A percentile compares a stretch with the other conserved stretches of the same genome.
These are phyloP conservation scores for Leucocoprinus leucothites DNA, from an alignment of 768 basidiomycete genomes.

Conservation along the genomic window DNA sequence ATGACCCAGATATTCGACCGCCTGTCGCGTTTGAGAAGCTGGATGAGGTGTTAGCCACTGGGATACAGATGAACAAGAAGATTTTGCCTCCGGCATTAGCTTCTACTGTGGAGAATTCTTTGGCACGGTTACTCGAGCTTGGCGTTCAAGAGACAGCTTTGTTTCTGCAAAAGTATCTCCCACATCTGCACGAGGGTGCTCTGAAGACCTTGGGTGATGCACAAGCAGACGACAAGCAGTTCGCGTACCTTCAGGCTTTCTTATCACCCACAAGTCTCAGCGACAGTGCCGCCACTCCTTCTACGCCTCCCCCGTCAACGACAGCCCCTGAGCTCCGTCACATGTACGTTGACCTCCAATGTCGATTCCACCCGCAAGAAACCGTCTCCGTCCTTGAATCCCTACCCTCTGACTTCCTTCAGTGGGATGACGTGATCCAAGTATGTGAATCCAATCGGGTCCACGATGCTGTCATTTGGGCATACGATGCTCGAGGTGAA, in stretches of 20 bases:
- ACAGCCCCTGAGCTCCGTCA: conserved; percentile 50
- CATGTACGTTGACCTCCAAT: conserved; percentile 71
- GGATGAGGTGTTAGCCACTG: conserved; percentile 54
- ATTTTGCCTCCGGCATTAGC: conserved; percentile 54
- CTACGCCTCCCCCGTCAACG: conserved; percentile 34
- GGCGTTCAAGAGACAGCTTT: conserved; percentile 67
- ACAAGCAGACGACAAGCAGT: conserved; percentile 48
- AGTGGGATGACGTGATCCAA: conserved; percentile 50
- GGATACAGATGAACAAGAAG: conserved; percentile 45
- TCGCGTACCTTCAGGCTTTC: conserved; percentile 75
- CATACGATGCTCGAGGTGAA: conserved; percentile 59
- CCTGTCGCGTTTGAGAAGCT: conserved; percentile 65
- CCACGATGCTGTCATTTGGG: conserved; percentile 83
- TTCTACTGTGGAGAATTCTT: conserved; percentile 48
- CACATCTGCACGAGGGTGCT: conserved; percentile 63
- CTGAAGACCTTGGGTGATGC: conserved; percentile 45
- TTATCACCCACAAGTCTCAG: conserved; percentile 46
- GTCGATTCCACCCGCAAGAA: conserved; percentile 59
- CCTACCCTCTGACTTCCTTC: conserved; percentile 50
- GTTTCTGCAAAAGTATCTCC: conserved; percentile 67
- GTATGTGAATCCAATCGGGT: conserved; percentile 67
- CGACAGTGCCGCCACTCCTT: conserved; percentile 24
- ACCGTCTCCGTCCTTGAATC: conserved; percentile 61
- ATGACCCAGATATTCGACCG: conserved; percentile 61
- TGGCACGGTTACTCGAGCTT: conserved; percentile 61